Base-by-base conservation (phyloP, 78 protist species). In the Speleostelium caveatum region DNA sequence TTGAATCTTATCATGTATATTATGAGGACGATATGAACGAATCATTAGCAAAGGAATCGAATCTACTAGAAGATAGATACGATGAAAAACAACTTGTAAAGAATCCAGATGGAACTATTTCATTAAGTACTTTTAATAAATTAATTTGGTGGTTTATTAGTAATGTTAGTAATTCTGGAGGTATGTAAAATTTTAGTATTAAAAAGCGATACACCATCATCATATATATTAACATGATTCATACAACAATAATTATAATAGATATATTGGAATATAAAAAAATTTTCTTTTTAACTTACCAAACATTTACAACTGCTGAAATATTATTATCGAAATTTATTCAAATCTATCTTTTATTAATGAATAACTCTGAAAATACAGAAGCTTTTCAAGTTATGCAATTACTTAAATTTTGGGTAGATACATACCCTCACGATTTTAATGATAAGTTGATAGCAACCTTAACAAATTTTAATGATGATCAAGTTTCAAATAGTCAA, bases 281-380 rank as follows among this genome's bases (percentile, higher is more conserved):
- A 33, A 80, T 69, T 12, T 91, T 91, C 58, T 91, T 91, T 45
- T 75, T 83, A 53, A 77, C 95, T 19, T 91, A 79, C 63, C 86
- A 77, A 36, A 58, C 86, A 49, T 91, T 91, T 49, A 69, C 79
- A 72, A 79, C 80, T 4, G 86, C 95, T 24, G 95, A 91, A 35
- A 60, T 73, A 35, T 28, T 91, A n/a, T 66, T 91, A 79, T 35
- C 71, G 21, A 91, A 91, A 33, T 69, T 91, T 19, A 91, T 66
- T 22, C 91, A 83, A 59, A 83, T 83, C 4, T 83, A 83, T 59
- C 65, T 63, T 42, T 67, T 59, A 60, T 74, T 75, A 60, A 60
- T 63, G 2, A 41, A 24, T 7, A 10, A 45, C 10, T 45, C 53
- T 58, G 72, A 76, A 28, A 58, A 62, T 32, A 68, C 35, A 22